Conservation (phyloP, 2,329 filamentous ascomycete genomes). For the Nigrospora osmanthi region DNA sequence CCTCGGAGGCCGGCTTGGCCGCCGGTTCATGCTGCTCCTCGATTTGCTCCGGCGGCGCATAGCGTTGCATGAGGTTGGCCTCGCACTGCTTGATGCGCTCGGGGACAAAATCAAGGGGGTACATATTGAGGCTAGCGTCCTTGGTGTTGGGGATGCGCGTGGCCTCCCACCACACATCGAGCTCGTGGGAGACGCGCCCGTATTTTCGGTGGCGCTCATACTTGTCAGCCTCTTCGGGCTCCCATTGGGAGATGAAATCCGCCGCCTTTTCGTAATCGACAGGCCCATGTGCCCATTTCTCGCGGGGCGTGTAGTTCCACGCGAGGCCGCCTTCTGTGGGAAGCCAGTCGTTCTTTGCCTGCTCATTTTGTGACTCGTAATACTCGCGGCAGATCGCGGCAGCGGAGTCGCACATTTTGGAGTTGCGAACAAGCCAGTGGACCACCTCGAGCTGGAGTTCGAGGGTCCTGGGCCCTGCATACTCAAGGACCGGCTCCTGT, state of each 20-base stretch:
- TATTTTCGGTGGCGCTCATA: slow-evolving; percentile 52
- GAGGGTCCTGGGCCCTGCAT: slow-evolving; percentile 44
- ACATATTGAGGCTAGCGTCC: slow-evolving; percentile 51
- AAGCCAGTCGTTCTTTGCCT: slow-evolving; percentile 38
- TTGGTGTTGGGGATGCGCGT: slow-evolving; percentile 54
- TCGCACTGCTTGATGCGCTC: slow-evolving; percentile 50
- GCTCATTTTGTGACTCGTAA: slow-evolving; percentile 37
- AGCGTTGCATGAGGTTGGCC: slow-evolving; percentile 50
- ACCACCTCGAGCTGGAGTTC: slow-evolving; percentile 52
- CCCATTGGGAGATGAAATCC: slow-evolving; percentile 40
- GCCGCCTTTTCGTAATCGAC: slow-evolving; percentile 27
- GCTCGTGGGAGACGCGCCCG: slow-evolving; percentile 54
- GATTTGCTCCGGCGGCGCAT: slow-evolving; percentile 29
- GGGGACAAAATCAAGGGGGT: slow-evolving; percentile 51
- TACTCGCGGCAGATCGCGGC: slow-evolving; percentile 47
- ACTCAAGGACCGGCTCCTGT: slow-evolving; percentile 44
- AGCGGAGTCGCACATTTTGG: slow-evolving; percentile 49
- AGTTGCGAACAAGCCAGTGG: slow-evolving; percentile 57
- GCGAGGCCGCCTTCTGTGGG: slow-evolving; percentile 42
- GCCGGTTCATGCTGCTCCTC: slow-evolving; percentile 23
- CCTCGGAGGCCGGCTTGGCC: slow-evolving; percentile 19
- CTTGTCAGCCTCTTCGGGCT: slow-evolving; percentile 44
- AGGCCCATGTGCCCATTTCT: slow-evolving; percentile 12
- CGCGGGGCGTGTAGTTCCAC: slow-evolving; percentile 45
- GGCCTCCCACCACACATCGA: slow-evolving; percentile 58